Evolutionary conservation across 2,329 filamentous ascomycete species (phyloP), one percentile per base, ranked within the genome.

Genomic region (Fusarium ramigenum): DNA sequence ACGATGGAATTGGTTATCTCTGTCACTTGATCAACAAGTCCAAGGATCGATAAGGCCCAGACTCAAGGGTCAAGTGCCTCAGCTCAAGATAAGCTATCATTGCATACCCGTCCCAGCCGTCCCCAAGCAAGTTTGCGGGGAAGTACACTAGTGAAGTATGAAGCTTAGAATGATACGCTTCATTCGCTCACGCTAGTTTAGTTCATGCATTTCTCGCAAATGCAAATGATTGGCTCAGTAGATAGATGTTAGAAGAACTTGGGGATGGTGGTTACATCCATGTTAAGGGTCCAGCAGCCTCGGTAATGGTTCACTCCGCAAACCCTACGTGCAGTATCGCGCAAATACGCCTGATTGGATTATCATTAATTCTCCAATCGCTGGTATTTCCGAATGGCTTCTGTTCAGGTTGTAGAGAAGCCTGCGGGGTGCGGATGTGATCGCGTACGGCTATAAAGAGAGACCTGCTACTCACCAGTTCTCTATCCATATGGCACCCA

Each of bases 391-490:
- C 34, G 37, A 23, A 37, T 21, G 23, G 14, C 0, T 52, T 37
- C 7, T 9, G 12, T 16, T 25, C 30, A 50, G 36, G 4, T 9
- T 19, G 3, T 4, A 18, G 28, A 50, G 12, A 52, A 12, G 2
- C 16, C 9, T 52, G n/a, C 0, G 12, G 18, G n/a, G n/a, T 34
- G 11, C 16, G n/a, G 19, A 10, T n/a, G 10, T 15, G 7, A 39
- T 18, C 19, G 10, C 15, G 21, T 4, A n/a, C 8, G 19, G 12
- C 19, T 54, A 54, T 54, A 54, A 53, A 54, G 19, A 12, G 14
- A n/a, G 2, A 0, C 34, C 5, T 18, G 1, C 1, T 28, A n/a
- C 23, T 39, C 34, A 14, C 14, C 7, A 2, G 10, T 40, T 30
- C 12, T 28, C 30, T 34, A 5, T 34, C 5, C 16, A 34, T 14